Evolutionary conservation across 1,139 yeast species (phyloP).

Genomic region (Meyerozyma guilliermondii): DNA sequence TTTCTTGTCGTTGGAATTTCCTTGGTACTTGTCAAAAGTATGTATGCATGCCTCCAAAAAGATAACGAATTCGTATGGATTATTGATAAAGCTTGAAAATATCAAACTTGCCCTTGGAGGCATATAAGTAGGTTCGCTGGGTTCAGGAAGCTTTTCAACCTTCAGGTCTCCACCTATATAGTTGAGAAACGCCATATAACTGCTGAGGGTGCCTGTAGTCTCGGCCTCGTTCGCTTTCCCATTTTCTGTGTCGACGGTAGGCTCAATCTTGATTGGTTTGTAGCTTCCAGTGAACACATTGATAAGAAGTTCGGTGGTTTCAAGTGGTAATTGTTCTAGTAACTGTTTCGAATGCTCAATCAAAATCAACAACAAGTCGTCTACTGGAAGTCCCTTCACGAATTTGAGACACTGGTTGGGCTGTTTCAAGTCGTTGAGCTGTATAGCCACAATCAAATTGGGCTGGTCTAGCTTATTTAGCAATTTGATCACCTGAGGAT

Average conservation of each 20-base stretch:
- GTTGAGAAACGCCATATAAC: constrained; percentile 66
- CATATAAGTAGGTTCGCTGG: constrained; percentile 63
- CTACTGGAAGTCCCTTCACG: constrained; percentile 66
- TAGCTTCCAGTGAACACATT: constrained; percentile 87
- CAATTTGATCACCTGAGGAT: constrained; percentile 62
- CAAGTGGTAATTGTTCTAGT: constrained; percentile 67
- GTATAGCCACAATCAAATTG: constrained; percentile 70
- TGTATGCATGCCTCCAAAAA: constrained; percentile 89
- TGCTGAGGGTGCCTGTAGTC: constrained; percentile 38
- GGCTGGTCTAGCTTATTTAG: constrained; percentile 73
- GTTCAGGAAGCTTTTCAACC: constrained; percentile 4
- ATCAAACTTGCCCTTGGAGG: constrained; percentile 91
- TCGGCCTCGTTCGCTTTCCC: constrained; percentile 6
- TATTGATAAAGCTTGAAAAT: constrained; percentile 78
- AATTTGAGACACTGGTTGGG: constrained; percentile 61
- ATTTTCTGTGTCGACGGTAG: constrained; percentile 6
- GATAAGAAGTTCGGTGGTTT: constrained; percentile 76
- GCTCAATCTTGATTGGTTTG: constrained; percentile 32
- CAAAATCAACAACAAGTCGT: constrained; percentile 72
- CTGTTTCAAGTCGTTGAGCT: constrained; percentile 61
- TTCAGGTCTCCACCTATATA: constrained; percentile 39
- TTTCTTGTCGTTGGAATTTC: constrained; percentile 60
- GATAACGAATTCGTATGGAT: constrained; percentile 86
- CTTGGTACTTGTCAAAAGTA: constrained; percentile 72
- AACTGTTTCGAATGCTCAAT: constrained; percentile 62